Evolutionary conservation across 2,329 filamentous ascomycete genomes (phyloP), one percentile per base, ranked within the genome.

Genomic region (Scedosporium aurantiacum): DNA sequence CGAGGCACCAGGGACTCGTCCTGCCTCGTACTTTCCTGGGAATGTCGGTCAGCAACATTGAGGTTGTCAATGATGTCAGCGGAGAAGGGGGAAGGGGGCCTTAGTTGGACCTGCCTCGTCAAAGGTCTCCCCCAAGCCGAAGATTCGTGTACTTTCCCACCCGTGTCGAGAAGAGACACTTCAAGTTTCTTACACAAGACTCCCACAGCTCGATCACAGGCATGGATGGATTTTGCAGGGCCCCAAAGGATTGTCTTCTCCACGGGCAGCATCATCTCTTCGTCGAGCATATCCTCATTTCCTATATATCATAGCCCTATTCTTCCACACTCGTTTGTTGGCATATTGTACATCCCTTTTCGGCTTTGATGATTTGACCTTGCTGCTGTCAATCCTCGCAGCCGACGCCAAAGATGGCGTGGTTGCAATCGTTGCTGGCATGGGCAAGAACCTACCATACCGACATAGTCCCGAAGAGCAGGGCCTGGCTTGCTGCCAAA

Each of bases 381-480:
- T 16, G 16, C 7, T 10, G 18, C 57, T 27, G 8, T n/a, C 18
- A 8, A 12, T 18, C 14, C 40, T 28, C 32, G 40, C 40, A 47
- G 5, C 37, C 23, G 8, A 28, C 28, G 41, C 43, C 43, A n/a
- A 52, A 5, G 14, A 60, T 60, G 58, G 58, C 41, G 10, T 60
- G 58, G 58, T 60, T 52, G 58, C 58, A 23, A 16, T 27, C 43
- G 25, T 43, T 45, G 21, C 37, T 60, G 58, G 6, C 58, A n/a
- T 58, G 37, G 57, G 37, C 40, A 47, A 47, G 28, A 21, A 40
- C 6, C n/a, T 40, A 43, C 57, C 40, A 25, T 25, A 43, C 12
- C 18, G 32, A 21, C 21, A 25, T 40, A n/a, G 18, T 40, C 14
- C 21, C 37, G 8, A 45, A 58, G 40, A n/a, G n/a, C 40, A 47